Conservation (phyloP, 768 basidiomycete species). For the Termitomyces sp. region DNA sequence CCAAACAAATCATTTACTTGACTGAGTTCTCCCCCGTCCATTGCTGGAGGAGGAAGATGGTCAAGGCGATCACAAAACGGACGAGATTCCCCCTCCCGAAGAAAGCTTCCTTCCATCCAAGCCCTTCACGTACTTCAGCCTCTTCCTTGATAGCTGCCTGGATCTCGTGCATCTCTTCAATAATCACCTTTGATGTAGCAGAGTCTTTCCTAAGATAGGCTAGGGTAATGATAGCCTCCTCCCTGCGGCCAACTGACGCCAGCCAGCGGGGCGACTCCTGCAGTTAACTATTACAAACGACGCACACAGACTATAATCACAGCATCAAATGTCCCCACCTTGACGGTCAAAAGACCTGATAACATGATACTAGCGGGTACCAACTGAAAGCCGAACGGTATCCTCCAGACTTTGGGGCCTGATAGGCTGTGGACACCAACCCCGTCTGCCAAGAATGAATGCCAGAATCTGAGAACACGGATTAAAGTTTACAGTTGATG, state of each 20-base stretch:
- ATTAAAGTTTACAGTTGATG: conserved; percentile 65
- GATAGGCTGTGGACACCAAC: conserved; percentile 50
- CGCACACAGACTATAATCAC: conserved; percentile 4
- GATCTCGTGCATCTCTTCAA: conserved; percentile 76
- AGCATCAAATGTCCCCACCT: conserved; percentile 31
- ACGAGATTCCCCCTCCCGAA: conserved; percentile 78
- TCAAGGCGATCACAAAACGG: conserved; percentile 80
- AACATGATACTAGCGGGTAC: conserved; percentile 74
- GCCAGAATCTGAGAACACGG: neutral
- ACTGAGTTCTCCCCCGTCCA: too few species aligned
- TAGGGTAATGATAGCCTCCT: conserved; percentile 55
- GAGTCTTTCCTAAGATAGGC: conserved; percentile 57
- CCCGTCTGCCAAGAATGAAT: conserved; percentile 39
- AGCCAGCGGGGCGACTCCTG: conserved; percentile 80
- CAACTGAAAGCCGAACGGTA: conserved; percentile 81
- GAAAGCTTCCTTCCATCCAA: conserved; percentile 71
- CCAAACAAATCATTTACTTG: conserved; percentile 28
- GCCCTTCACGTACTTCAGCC: conserved; percentile 54
- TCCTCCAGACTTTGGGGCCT: too few species aligned
- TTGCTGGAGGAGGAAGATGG: conserved; percentile 77
- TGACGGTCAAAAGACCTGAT: conserved; percentile 63
- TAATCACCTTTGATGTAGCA: conserved; percentile 38
- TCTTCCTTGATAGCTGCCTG: conserved; percentile 79
- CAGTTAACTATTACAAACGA: neutral
- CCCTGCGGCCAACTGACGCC: conserved; percentile 55